Evolutionary conservation across 768 basidiomycete genomes (phyloP), one percentile per base, ranked within the genome.

Genomic region (Boletus barrowsii): DNA sequence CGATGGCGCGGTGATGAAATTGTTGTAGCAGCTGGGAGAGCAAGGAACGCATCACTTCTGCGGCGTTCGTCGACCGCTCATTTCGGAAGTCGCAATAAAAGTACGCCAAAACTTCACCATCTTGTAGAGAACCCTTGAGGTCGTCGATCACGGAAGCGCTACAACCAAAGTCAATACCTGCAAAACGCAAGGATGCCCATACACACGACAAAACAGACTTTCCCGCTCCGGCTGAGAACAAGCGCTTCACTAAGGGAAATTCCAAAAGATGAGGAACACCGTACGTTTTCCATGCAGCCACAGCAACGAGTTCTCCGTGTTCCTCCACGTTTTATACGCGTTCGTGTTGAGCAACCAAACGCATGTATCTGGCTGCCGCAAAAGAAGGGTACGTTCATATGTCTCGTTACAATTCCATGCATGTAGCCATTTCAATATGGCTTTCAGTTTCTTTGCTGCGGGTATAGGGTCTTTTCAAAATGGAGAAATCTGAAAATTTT

Each of bases 81-180:
- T 29, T 29, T 29, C 29, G 59, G 10, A 65, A 68, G 42, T 65
- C 53, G 3, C 62, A 65, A 6, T 68, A 65, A 15, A 65, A 62
- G n/a, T 47, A 59, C 4, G 17, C 29, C 11, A 65, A 20, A 1
- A 47, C 6, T 9, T 59, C 51, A 10, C 32, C 53, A 13, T 53
- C 53, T 2, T 36, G 11, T 4, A 49, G 29, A 0, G 30, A 18
- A 4, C 4, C 17, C 9, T 26, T 36, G 17, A 59, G 42, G 33
- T 20, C 11, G 0, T 59, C 47, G 17, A 66, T 63, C 15, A 63
- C 56, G 3, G 45, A 60, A 24, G 66, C 40, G 1, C 62, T 62
- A 14, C 10, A 14, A 29, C 14, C 3, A 33, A 1, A 1, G 32
- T 62, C 29, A 57, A 30, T 4, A 36, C 30, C 6, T 18, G 15